Percentiles rank a stretch among this genome's conserved stretches.
Evolutionary conservation across 352 stramenopile genomes (phyloP).

Genomic region (Elongisporangium senticosum): DNA sequence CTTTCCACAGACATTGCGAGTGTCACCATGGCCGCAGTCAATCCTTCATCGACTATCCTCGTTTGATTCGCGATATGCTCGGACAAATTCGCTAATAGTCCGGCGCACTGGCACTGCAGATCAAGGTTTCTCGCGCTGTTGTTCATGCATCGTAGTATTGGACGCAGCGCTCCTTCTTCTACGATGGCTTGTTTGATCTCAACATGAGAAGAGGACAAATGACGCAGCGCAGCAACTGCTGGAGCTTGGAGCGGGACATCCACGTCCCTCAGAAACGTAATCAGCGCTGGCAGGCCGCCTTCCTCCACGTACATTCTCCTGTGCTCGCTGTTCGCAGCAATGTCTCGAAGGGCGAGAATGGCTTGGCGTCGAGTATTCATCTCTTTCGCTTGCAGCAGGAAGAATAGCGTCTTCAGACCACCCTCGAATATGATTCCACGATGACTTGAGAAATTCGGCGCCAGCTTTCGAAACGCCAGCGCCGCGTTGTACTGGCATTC

Average conservation of each 20-base stretch:
- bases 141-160: slow-evolving; percentile 84
- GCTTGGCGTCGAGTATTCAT: slow-evolving; percentile 90
- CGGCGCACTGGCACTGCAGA: slow-evolving; percentile 90
- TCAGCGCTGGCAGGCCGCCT: slow-evolving; percentile 81
- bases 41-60: slow-evolving; percentile 89
- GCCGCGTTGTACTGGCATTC: slow-evolving; percentile 95
- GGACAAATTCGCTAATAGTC: slow-evolving; percentile 91
- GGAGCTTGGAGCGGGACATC: slow-evolving; percentile 88
- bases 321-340: slow-evolving; percentile 87
- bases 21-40: slow-evolving; percentile 75
- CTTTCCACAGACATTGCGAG: slow-evolving; percentile 72
- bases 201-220: slow-evolving; percentile 76
- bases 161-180: slow-evolving; percentile 70
- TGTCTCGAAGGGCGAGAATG: slow-evolving; percentile 84
- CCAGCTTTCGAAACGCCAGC: slow-evolving; percentile 93
- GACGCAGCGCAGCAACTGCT: slow-evolving; percentile 85
- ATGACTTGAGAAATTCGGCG: slow-evolving; percentile 89
- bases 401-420: slow-evolving; percentile 89
- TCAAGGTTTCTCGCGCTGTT: slow-evolving; percentile 82
- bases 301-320: slow-evolving; percentile 85
- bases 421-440: slow-evolving; percentile 79
- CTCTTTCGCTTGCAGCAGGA: slow-evolving; percentile 88
- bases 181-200: slow-evolving; percentile 88
- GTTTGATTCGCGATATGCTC: slow-evolving; percentile 89
- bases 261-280: slow-evolving; percentile 84